Evolutionary conservation across 495 filamentous ascomycete species (phyloP).

Genomic region (Coniosporium apollinis): DNA sequence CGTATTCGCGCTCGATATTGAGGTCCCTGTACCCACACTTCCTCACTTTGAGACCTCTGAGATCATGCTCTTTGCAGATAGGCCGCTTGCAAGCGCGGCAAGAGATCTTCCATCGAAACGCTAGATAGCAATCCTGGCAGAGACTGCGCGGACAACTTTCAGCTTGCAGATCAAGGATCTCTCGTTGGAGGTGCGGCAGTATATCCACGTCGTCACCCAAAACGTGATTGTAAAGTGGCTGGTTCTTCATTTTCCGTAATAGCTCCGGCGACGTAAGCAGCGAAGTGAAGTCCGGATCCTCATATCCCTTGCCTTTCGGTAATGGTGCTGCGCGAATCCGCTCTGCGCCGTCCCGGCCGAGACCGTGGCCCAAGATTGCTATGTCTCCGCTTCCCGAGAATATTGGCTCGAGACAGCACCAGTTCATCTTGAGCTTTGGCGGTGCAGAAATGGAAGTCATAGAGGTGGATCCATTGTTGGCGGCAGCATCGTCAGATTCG

Average conservation of each 20-base stretch:
- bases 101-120: slow-evolving; percentile 40
- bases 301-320: slow-evolving; percentile 35
- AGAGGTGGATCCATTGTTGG: slow-evolving; percentile 17
- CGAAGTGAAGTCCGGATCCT: slow-evolving; percentile 33
- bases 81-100: slow-evolving; percentile 41
- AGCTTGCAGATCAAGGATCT: slow-evolving; percentile 33
- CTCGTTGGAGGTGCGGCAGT: slow-evolving; percentile 23
- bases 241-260: slow-evolving; percentile 13
- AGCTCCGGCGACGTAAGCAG: slow-evolving; percentile 8
- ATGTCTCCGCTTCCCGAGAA: slow-evolving; percentile 47
- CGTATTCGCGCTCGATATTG: slow-evolving; percentile 27
- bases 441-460: slow-evolving; percentile 9
- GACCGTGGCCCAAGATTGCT: slow-evolving; percentile 31
- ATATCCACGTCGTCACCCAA: slow-evolving; percentile 16
- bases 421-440: slow-evolving; percentile 36
- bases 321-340: slow-evolving; percentile 40
- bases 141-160: slow-evolving; percentile 40
- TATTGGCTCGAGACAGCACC: slow-evolving; percentile 47
- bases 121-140: slow-evolving; percentile 41
- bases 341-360: slow-evolving; percentile 35
- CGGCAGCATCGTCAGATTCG: slow-evolving; percentile 17
- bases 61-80: slow-evolving; percentile 45
- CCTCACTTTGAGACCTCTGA: slow-evolving; percentile 39
- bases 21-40: slow-evolving; percentile 44
- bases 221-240: slow-evolving; percentile 12